Base-by-base conservation (phyloP, 2,329 filamentous ascomycete genomes). In the Colletotrichum cereale region DNA sequence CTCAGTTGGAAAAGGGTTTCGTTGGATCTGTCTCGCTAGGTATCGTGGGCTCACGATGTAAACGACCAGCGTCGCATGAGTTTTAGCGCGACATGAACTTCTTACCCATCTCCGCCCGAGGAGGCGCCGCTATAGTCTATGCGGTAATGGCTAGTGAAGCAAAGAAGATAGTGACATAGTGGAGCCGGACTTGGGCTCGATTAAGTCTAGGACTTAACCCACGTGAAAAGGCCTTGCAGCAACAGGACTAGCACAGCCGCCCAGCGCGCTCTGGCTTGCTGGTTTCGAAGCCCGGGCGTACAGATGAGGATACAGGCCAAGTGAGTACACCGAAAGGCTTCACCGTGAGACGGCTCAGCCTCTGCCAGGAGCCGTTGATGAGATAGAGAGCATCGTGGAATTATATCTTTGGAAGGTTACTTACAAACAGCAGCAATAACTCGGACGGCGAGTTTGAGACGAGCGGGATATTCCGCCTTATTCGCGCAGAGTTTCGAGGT, bases 261-360 rank as follows among this genome's bases (percentile, higher is more conserved):
- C 26, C 48, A 50, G 61, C 61, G 61, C 61, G 61, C 61, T 63
- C 61, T 63, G 61, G 36, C 48, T 31, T 7, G 26, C 26, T 34
- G 24, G 16, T 48, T 47, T 14, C 47, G 21, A 44, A n/a, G 56
- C 26, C 38, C 63, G 40, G 63, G 50, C 48, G 40, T 67, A 56
- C 34, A 36, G 47, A 36, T 44, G 36, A 34, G 18, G 18, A 52
- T 53, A 18, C 36, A 60, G 7, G 6, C 14, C 40, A 29, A 57
- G 14, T n/a, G 31, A 38, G 21, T 24, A 34, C 26, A 48, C 50
- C 63, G 50, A 50, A 66, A 36, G 40, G 47, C 40, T 56, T 50
- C 56, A 38, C 50, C 57, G 64, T 52, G 67, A 71, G 65, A 57
- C 56, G 38, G 42, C 67, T 44, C 57, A 62, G 64, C 68, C 57